phyloP scores from a whole-genome alignment of 306 rosid species.

The Inga oerstediana region DNA sequence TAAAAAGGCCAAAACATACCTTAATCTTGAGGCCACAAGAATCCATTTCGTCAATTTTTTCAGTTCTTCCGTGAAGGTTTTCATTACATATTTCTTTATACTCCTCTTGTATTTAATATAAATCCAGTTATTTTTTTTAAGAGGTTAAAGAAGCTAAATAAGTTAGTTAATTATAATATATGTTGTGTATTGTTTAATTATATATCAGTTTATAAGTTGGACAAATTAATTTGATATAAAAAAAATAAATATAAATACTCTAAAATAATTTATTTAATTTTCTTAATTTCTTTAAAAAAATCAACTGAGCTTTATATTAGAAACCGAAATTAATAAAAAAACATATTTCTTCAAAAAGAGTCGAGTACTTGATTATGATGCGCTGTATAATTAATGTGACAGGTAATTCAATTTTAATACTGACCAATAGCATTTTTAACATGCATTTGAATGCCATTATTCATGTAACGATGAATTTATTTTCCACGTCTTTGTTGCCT shows the following conservation, averaged over 20 bases:
- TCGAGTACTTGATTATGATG: neutral
- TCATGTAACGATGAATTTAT: neutral
- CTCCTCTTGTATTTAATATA: too few species aligned
- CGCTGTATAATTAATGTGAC: neutral
- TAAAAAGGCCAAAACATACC: neutral
- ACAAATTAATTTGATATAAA: too few species aligned
- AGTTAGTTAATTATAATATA: too few species aligned
- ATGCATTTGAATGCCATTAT: neutral
- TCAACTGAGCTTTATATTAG: too few species aligned
- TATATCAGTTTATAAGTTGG: too few species aligned
- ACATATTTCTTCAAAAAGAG: neutral
- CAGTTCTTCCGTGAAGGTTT: neutral
- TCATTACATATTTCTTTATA: neutral
- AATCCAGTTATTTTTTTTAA: too few species aligned
- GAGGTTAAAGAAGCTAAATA: too few species aligned
- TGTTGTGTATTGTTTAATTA: too few species aligned
- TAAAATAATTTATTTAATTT: too few species aligned
- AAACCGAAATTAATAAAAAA: too few species aligned
- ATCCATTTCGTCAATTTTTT: neutral
- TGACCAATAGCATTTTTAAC: neutral
- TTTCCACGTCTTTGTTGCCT: neutral
- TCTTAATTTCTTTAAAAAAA: rapidly evolving
- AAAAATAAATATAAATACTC: too few species aligned
- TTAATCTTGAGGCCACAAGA: neutral
- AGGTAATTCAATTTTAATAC: neutral